Base-by-base conservation (phyloP, 228 moss, liverwort and hornwort genomes). In the Sphagnum magellanicum region DNA sequence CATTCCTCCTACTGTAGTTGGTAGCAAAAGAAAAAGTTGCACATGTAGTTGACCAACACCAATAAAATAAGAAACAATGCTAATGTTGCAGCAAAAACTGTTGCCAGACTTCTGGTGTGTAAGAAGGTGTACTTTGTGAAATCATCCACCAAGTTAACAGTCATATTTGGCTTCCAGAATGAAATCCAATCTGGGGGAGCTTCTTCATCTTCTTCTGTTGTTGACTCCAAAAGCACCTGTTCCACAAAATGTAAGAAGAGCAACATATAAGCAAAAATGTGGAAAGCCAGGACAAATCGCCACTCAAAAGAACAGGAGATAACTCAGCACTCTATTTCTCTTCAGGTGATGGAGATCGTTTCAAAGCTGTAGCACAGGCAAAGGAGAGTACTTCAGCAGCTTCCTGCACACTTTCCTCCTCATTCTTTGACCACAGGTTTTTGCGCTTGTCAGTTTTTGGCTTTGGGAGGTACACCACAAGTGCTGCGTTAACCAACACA, bases 81-180 rank as follows among this genome's bases (percentile, higher is more conserved):
- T 32, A 32, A 32, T 32, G 32, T 32, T 32, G 32, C 32, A 32
- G 32, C 32, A 32, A 32, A 32, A 32, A 32, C 32, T 32, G 0
- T 32, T 32, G 32, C 32, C 32, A 32, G 32, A 32, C 32, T 32
- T 32, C 32, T 32, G 32, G 32, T 32, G 32, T 32, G 32, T 32
- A 32, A 55, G 53, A 55, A 55, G 12, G 55, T 65, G 69, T 68
- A 92, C 91, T 87, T 88, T 13, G 92, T 84, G 72, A 96, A 96
- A 72, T 96, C 96, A 55, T 88, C 96, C 64, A 92, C 92, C 75
- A 96, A 72, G 71, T 92, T 92, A 13, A 96, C 84, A 60, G 92
- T 89, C 62, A 96, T 75, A 77, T 96, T 96, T 61, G 96, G 76
- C 77, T 96, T 96, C 67, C 84, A 92, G 72, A 86, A 91, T 47